A percentile compares a stretch with the other conserved stretches of the same genome.
phyloP scores from a whole-genome alignment of 805 yeast species.

The Teunomyces barrocoloradensis region DNA sequence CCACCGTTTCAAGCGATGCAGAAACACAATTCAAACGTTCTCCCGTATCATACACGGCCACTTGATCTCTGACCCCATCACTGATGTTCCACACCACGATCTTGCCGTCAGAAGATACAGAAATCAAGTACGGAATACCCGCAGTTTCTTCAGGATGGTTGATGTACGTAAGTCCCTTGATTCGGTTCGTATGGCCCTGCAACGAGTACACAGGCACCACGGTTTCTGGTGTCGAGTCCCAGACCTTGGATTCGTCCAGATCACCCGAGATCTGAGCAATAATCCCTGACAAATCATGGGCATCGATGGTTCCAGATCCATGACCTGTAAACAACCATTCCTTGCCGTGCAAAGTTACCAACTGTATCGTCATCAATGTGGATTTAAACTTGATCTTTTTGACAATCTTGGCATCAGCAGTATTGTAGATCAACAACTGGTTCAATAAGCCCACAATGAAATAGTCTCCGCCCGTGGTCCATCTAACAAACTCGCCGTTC shows the following conservation, averaged over 20 bases:
- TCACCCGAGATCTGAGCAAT: conserved; percentile 5
- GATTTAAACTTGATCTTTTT: conserved; percentile 50
- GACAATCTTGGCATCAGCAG: conserved; percentile 58
- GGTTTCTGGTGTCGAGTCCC: conserved; percentile 20
- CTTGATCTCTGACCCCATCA: conserved; percentile 61
- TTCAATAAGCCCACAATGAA: conserved; percentile 75
- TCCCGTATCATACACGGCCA: conserved; percentile 87
- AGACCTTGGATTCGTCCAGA: conserved; percentile 26
- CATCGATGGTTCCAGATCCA: conserved; percentile 66
- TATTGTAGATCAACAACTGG: conserved; percentile 62
- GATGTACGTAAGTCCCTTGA: conserved; percentile 70
- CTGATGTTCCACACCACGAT: conserved; percentile 82
- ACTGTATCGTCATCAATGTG: conserved; percentile 68
- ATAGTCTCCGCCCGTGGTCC: conserved; percentile 65
- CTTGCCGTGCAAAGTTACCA: conserved; percentile 41
- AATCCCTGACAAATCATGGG: conserved; percentile 42
- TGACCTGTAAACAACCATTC: conserved; percentile 68
- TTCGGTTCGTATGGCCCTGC: conserved; percentile 81
- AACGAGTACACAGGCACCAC: conserved; percentile 54
- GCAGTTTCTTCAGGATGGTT: conserved; percentile 33
- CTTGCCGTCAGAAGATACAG: conserved; percentile 91
- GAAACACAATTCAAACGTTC: conserved; percentile 88
- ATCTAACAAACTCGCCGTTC: conserved; percentile 60
- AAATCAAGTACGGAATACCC: conserved; percentile 52
- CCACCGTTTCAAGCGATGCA: conserved; percentile 73